Evolutionary conservation across 164 flowering plant species (phyloP), one percentile per base, ranked within the genome.

Genomic region (Nymphaea thermarum): DNA sequence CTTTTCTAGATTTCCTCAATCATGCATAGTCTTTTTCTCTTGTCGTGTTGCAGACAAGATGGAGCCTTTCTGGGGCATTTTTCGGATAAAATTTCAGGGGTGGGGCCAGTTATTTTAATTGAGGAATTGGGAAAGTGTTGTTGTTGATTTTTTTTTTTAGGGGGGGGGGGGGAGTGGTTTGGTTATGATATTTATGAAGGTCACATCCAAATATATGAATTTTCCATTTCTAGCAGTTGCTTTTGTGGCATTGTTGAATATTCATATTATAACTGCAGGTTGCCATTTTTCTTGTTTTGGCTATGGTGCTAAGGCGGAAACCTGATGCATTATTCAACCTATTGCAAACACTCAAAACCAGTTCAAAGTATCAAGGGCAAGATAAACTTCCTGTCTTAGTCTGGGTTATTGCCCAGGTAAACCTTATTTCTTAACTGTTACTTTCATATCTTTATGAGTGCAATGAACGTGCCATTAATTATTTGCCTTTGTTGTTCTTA

Each of bases 391-490:
- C 96, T 44, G 78, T 94, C 44, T 72, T 76, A 6, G 70, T 81
- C n/a, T 94, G 98, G 98, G 70, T 87, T 80, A 76, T 85, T 68
- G 70, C 80, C 74, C 98, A 94, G 96, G 98, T 91, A 67, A 73
- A 64, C 15, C 3, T 60, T 6, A 60, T 43, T 61, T 6, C 14
- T 3, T 8, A 51, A 51, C 57, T 51, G 14, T 15, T 2, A 51
- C 8, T 51, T 15, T 51, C 57, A 51, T 3, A 51, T 15, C 57
- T 8, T 7, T 51, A 8, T 51, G 57, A 51, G 14, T 51, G 57
- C 12, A 51, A 51, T 25, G 14, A 51, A 15, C 14, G 5, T 51
- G 8, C 14, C 5, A 15, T 51, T 51, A 5, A 51, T 15, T 51
- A 47, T 43, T 14, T 67, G 65, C 65, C 15, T 51, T 25, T 51